Conservation (phyloP, 78 protist genomes). For the Emiliania huxleyi region DNA sequence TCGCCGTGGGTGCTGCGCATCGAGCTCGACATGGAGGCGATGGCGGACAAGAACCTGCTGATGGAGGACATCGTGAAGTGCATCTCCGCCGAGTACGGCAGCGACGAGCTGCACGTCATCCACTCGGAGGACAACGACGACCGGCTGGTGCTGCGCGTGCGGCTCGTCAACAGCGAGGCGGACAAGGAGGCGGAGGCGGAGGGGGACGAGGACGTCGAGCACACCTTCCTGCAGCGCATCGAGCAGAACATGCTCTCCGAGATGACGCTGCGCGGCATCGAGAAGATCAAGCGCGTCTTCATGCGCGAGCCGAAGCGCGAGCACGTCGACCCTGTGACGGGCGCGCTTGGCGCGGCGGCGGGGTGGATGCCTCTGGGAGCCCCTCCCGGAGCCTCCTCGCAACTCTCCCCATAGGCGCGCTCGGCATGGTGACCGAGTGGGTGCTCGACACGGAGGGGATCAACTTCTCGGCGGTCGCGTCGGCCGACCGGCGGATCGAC, state of each 20-base stretch:
- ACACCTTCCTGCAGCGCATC: constrained; percentile 64
- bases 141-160: constrained; percentile 42
- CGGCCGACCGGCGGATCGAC: constrained; percentile 79
- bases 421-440: constrained; percentile 45
- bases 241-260: constrained; percentile 70
- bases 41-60: constrained; percentile 67
- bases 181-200: constrained; percentile 11
- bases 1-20: constrained; percentile 89
- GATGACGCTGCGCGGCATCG: constrained; percentile 81
- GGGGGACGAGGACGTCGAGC: constrained; percentile 54
- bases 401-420: too few relatives aligned
- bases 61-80: constrained; percentile 67
- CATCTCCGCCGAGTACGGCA: constrained; percentile 59
- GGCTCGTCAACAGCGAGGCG: neutral
- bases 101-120: constrained; percentile 59
- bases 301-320: constrained; percentile 32
- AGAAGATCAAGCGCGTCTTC: constrained; percentile 75
- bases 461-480: constrained; percentile 78
- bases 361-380: constrained; percentile 51
- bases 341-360: constrained; percentile 30
- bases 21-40: constrained; percentile 70
- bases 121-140: constrained; percentile 85
- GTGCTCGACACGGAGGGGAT: constrained; percentile 64
- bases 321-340: neutral
- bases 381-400: too few relatives aligned